Evolutionary conservation across 805 yeast genomes (phyloP).

Genomic region (Brettanomyces bruxellensis): DNA sequence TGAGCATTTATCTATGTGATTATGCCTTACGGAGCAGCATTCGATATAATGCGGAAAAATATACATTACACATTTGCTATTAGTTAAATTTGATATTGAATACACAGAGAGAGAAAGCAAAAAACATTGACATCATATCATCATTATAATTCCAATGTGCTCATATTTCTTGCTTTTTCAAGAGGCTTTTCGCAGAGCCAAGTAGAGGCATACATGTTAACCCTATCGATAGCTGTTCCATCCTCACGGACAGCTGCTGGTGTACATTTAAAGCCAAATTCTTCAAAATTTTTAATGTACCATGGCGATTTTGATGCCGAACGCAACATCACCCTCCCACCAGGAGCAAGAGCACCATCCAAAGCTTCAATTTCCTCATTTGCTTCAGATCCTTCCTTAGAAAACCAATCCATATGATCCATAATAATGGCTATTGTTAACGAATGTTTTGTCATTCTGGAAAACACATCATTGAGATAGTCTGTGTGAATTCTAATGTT

Average conservation of each 20-base stretch:
- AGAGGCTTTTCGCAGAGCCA: conserved; percentile 64
- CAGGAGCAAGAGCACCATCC: conserved; percentile 48
- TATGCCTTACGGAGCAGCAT: too few species aligned
- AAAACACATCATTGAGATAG: conserved; percentile 65
- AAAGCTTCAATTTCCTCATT: conserved; percentile 57
- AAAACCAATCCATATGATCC: conserved; percentile 94
- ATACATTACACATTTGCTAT: too few species aligned
- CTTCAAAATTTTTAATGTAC: conserved; percentile 65
- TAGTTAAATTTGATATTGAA: too few species aligned
- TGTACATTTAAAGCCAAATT: conserved; percentile 55
- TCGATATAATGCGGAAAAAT: too few species aligned
- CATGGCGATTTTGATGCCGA: conserved; percentile 70
- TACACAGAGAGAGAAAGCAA: too few species aligned
- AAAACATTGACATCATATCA: neutral
- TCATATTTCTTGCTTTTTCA: conserved; percentile 38
- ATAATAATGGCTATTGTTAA: conserved; percentile 72
- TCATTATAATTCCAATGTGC: conserved; percentile 28
- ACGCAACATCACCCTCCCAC: conserved; percentile 70
- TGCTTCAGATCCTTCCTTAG: conserved; percentile 56
- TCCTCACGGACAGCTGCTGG: conserved; percentile 61
- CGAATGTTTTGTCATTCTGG: conserved; percentile 50
- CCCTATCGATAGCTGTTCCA: conserved; percentile 65
- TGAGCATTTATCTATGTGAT: too few species aligned
- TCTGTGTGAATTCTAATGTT: conserved; percentile 74
- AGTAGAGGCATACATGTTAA: conserved; percentile 83